A percentile compares a stretch with the other conserved stretches of the same genome.
These are phyloP conservation scores for Elsinoe arachidis DNA, from an alignment of 2,329 filamentous ascomycete species.

Conservation along the genomic window DNA sequence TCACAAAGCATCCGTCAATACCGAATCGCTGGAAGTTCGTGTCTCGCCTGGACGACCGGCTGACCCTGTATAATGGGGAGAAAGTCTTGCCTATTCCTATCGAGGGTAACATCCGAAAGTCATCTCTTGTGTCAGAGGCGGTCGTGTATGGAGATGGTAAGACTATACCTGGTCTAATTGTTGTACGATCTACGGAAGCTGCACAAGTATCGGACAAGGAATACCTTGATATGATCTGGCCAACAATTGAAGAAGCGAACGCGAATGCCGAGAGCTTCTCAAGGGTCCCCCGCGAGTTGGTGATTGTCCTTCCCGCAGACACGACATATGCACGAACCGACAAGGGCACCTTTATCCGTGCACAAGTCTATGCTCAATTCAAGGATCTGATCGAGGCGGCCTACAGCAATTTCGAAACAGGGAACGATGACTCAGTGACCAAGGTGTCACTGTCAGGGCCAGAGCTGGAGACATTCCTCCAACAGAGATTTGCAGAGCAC, in stretches of 20 bases:
- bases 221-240: conserved; percentile 42
- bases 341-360: conserved; percentile 49
- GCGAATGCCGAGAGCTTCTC: conserved; percentile 43
- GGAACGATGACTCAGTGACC: conserved; percentile 3
- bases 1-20: conserved; percentile 36
- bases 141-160: conserved; percentile 50
- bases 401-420: conserved; percentile 30
- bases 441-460: conserved; percentile 21
- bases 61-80: conserved; percentile 43
- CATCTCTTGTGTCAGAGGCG: conserved; percentile 46
- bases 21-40: conserved; percentile 41
- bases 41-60: conserved; percentile 38
- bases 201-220: conserved; percentile 36
- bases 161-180: conserved; percentile 44
- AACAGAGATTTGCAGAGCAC: conserved; percentile 27
- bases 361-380: conserved; percentile 43
- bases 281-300: conserved; percentile 45
- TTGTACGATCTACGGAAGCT: conserved; percentile 42
- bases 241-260: conserved; percentile 45
- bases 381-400: conserved; percentile 38
- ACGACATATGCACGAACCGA: conserved; percentile 45
- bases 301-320: conserved; percentile 40
- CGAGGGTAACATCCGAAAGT: conserved; percentile 48
- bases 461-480: conserved; percentile 27
- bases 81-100: conserved; percentile 41